Percentiles rank a stretch among this genome's conserved stretches.
Evolutionary conservation across 768 basidiomycete species (phyloP).

Genomic region (Nidularia sp.): DNA sequence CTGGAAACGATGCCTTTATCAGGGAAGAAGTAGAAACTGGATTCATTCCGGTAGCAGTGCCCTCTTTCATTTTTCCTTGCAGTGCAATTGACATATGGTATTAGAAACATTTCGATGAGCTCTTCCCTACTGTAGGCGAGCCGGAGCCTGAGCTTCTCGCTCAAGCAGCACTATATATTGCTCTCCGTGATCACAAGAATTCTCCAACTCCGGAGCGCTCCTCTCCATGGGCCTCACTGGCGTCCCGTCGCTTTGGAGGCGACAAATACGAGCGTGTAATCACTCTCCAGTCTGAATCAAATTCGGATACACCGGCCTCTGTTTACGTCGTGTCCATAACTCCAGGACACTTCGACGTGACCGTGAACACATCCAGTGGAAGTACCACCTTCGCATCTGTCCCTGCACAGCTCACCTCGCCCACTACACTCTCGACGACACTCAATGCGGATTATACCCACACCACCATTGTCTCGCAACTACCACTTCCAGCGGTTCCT

Average conservation of each 20-base stretch:
- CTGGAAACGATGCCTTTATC: slow-evolving; percentile 75
- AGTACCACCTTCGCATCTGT: slow-evolving; percentile 43
- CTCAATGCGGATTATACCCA: slow-evolving; percentile 44
- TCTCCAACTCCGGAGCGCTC: slow-evolving; percentile 15
- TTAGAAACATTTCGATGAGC: slow-evolving; percentile 77
- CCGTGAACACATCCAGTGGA: slow-evolving; percentile 30
- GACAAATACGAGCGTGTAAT: slow-evolving; percentile 61
- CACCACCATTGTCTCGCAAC: slow-evolving; percentile 76
- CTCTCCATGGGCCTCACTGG: slow-evolving; percentile 69
- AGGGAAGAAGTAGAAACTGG: slow-evolving; percentile 84
- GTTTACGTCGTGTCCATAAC: slow-evolving; percentile 33
- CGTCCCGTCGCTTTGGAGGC: slow-evolving; percentile 76
- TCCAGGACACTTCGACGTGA: slow-evolving; percentile 49
- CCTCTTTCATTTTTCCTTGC: background rate
- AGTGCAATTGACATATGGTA: background rate
- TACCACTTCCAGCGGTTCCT: slow-evolving; percentile 46
- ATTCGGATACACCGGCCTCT: slow-evolving; percentile 32
- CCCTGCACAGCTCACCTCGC: slow-evolving; percentile 50
- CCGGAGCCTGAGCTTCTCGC: slow-evolving; percentile 66
- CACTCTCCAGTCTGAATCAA: slow-evolving; percentile 55
- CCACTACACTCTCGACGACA: slow-evolving; percentile 49
- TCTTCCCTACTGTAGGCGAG: slow-evolving; percentile 66
- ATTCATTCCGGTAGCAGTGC: slow-evolving; percentile 69
- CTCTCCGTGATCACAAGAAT: slow-evolving; percentile 54
- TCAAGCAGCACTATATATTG: slow-evolving; percentile 75